phyloP scores from a whole-genome alignment of 2,329 filamentous ascomycete genomes.

The Aspergillus phoenicis region DNA sequence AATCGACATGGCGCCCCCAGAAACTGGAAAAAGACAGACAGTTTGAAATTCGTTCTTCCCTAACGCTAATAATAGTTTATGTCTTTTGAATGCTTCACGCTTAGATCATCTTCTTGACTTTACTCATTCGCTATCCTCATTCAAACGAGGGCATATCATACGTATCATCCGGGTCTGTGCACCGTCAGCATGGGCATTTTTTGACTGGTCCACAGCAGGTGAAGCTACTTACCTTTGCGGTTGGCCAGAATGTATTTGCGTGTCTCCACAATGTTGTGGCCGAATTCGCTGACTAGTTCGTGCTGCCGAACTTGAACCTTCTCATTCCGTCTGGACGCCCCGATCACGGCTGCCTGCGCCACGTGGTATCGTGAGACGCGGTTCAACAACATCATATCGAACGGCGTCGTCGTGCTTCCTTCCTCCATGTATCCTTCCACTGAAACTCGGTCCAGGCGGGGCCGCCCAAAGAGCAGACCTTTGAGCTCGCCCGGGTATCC shows the following conservation, averaged over 20 bases:
- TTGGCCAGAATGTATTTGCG: slow-evolving; percentile 56
- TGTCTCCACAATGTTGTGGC: slow-evolving; percentile 52
- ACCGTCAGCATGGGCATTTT: neutral
- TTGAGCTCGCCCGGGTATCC: slow-evolving; percentile 64
- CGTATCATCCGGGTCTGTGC: slow-evolving; percentile 54
- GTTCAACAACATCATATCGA: slow-evolving; percentile 70
- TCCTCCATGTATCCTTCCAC: slow-evolving; percentile 66
- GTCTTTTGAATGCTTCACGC: neutral
- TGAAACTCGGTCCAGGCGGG: slow-evolving; percentile 53
- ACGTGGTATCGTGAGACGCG: slow-evolving; percentile 63
- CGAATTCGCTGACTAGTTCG: slow-evolving; percentile 52
- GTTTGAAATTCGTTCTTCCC: neutral
- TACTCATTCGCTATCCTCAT: neutral
- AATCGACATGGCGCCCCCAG: neutral
- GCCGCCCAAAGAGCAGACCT: slow-evolving; percentile 63
- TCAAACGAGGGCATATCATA: slow-evolving; percentile 45
- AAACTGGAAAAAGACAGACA: neutral
- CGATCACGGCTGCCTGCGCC: slow-evolving; percentile 56
- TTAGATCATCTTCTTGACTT: neutral
- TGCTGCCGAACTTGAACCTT: slow-evolving; percentile 51
- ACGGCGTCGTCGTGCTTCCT: slow-evolving; percentile 67
- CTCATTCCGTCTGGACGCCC: slow-evolving; percentile 52
- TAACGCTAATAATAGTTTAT: neutral
- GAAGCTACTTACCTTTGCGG: slow-evolving; percentile 54
- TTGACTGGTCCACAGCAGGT: neutral